Base-by-base conservation (phyloP, 1,284 basidiomycete genomes). In the Tremellales sp. region DNA sequence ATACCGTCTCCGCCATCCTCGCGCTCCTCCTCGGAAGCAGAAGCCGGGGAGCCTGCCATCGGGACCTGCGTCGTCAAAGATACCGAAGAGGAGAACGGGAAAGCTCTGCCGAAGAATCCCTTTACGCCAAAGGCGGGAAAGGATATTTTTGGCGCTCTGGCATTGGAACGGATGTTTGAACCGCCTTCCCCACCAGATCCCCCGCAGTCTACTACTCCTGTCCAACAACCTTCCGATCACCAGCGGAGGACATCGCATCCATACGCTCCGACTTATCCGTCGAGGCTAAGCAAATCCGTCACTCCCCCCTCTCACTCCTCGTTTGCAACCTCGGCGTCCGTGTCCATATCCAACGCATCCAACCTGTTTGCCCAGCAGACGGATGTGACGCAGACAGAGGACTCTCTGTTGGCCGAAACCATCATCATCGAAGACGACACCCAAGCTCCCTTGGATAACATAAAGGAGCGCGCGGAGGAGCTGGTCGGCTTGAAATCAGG, bases 131-230 rank as follows among this genome's bases (percentile, higher is more conserved):
- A 60, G 48, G 50, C 36, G 5, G 56, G 51, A 35, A 90, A 86
- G 70, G 83, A 87, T 66, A 82, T 93, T 61, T 93, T 93, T 71
- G 86, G 82, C 43, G 87, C 87, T 0, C 70, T 90, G 46, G 82
- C 85, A 4, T 77, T 93, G 9, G 89, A 93, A 70, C 79, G 79
- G 44, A 88, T 93, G 86, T 93, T 93, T 58, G 85, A 91, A 54
- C 89, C 90, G 5, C 90, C 90, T 0, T 86, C 87, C 3, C 85
- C 84, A 2, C 83, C 82, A 60, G 47, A 52, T 62, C 13, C 43
- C 22, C 45, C 58, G 18, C 47, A 22, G 2, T 40, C 51, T 33
- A 58, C 46, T 24, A 7, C 34, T 19, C 19, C 10, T 18, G 28
- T 21, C 45, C 49, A 50, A 51, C 50, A 31, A 44, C 40, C 25